These are phyloP conservation scores for Aureobasidium sp. DNA, from an alignment of 2,329 filamentous ascomycete genomes.

Conservation along the genomic window DNA sequence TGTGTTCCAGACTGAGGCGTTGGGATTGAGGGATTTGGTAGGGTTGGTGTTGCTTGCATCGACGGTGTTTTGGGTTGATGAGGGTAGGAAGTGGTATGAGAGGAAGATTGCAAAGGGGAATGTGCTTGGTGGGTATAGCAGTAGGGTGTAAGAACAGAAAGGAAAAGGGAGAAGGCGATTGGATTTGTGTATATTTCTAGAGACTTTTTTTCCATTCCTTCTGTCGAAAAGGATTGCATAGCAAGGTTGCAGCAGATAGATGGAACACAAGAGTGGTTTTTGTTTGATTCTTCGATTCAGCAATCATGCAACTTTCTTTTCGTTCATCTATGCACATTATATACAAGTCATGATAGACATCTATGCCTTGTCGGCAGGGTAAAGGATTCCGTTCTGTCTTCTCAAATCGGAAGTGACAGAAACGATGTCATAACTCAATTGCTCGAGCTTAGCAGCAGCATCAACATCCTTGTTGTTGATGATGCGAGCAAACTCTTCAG, in stretches of 20 bases:
- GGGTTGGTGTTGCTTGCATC: constrained; percentile 69
- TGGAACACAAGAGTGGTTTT: neutral
- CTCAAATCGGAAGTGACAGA: constrained; percentile 35
- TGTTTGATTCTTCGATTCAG: neutral
- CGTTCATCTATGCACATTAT: neutral
- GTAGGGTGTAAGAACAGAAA: constrained; percentile 1
- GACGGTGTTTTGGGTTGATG: constrained; percentile 91
- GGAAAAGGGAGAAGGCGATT: neutral
- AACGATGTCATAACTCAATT: constrained; percentile 33
- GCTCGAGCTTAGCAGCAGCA: constrained; percentile 31
- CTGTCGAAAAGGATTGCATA: neutral
- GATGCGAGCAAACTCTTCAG: constrained; percentile 36
- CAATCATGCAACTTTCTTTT: neutral
- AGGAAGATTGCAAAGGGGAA: constrained; percentile 31
- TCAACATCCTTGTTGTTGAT: constrained; percentile 31
- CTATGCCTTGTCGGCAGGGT: constrained; percentile 13
- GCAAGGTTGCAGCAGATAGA: neutral
- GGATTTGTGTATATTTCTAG: neutral
- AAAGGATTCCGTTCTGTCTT: constrained; percentile 35
- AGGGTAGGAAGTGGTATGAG: constrained; percentile 68
- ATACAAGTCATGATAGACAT: neutral
- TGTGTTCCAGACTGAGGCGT: constrained; percentile 89
- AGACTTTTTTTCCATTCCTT: neutral
- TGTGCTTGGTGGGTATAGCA: constrained; percentile 8
- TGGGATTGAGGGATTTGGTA: constrained; percentile 65